Conservation (phyloP, 176 grass and related monocot genomes). For the Urochloa ruziziensis region DNA sequence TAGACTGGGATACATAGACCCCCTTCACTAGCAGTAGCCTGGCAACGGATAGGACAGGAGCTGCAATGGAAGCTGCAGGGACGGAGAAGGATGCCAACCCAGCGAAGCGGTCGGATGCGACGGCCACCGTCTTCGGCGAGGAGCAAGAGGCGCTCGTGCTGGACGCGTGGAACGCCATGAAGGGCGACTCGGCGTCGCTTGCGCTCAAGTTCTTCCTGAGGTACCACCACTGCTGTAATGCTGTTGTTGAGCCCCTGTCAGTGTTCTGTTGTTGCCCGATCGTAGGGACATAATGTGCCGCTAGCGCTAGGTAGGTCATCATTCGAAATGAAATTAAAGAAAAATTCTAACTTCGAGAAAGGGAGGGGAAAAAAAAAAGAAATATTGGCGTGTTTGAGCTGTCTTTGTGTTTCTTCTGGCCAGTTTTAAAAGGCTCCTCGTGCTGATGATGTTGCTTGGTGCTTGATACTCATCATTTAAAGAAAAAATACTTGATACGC, state of each 20-base stretch:
- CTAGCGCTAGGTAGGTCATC: not conserved
- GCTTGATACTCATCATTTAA: not conserved
- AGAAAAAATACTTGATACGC: not conserved
- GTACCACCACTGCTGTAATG: not conserved
- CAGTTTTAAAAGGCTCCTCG: not conserved
- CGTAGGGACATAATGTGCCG: not conserved
- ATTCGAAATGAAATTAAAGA: not conserved
- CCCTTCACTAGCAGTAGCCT: not conserved
- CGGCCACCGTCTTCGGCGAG: constrained; percentile 17
- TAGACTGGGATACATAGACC: not conserved
- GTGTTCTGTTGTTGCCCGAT: not conserved
- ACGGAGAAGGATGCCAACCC: not conserved
- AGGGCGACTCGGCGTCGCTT: constrained; percentile 26
- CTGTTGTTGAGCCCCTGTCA: not conserved
- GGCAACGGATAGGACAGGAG: not conserved
- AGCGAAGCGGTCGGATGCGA: not conserved
- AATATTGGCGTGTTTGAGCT: not conserved
- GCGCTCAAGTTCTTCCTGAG: constrained; percentile 55
- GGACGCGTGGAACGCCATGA: constrained; percentile 50
- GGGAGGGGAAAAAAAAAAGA: not conserved
- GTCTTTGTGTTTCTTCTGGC: not conserved
- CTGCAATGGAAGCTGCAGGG: not conserved
- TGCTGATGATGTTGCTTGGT: not conserved
- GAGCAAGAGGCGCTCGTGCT: constrained; percentile 53
- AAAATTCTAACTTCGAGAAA: not conserved